These are phyloP conservation scores for Evernia prunastri DNA, from an alignment of 495 filamentous ascomycete species.

Conservation along the genomic window DNA sequence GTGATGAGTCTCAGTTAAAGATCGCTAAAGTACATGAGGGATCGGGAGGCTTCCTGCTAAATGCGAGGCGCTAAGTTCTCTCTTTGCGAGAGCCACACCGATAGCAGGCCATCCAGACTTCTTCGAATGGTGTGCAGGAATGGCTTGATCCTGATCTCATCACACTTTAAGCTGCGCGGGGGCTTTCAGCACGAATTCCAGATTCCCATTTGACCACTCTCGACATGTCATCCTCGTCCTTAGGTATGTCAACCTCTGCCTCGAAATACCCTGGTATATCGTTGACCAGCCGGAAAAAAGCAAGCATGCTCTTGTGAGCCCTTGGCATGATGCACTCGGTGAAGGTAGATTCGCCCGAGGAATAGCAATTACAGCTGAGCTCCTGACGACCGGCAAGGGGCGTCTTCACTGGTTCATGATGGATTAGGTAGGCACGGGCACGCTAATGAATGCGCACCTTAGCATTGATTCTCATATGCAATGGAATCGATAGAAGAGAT, in stretches of 20 bases:
- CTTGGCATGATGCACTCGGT: slow-evolving; percentile 38
- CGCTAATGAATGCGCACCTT: slow-evolving; percentile 36
- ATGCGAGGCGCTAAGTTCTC: neutral
- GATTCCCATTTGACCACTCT: slow-evolving; percentile 5
- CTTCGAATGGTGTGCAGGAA: no score
- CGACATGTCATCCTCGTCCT: slow-evolving; percentile 10
- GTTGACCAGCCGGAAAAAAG: slow-evolving; percentile 38
- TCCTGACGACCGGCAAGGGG: slow-evolving; percentile 39
- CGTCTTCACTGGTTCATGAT: slow-evolving; percentile 40
- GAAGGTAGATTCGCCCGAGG: slow-evolving; percentile 38
- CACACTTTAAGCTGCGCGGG: slow-evolving; percentile 6
- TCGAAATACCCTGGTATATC: slow-evolving; percentile 32
- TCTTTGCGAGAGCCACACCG: neutral
- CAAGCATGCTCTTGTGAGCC: slow-evolving; percentile 36
- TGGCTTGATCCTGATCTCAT: neutral
- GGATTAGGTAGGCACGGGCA: slow-evolving; percentile 54
- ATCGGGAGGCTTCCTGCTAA: neutral
- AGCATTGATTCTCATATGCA: neutral
- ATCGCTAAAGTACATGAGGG: neutral
- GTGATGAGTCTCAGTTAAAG: neutral
- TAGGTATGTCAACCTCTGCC: slow-evolving; percentile 13
- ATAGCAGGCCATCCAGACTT: neutral
- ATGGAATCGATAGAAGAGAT: neutral
- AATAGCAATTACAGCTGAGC: slow-evolving; percentile 45
- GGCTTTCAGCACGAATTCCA: slow-evolving; percentile 8